phyloP scores from a whole-genome alignment of 495 filamentous ascomycete species.

The Jackrogersella multiformis region DNA sequence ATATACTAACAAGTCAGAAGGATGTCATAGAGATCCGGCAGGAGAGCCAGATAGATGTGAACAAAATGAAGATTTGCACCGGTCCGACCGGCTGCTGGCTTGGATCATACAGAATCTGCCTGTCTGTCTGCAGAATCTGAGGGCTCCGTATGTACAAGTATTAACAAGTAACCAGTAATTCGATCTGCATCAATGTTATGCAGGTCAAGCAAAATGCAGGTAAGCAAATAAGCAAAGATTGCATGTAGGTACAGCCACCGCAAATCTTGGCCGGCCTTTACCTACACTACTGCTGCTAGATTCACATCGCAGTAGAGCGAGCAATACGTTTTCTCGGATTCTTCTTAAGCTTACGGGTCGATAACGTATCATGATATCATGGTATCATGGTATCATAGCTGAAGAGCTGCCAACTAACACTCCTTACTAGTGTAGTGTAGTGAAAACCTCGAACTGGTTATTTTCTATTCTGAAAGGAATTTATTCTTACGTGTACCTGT shows the following conservation, averaged over 20 bases:
- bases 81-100: background rate
- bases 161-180: slow-evolving; percentile 10
- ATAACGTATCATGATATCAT: too few relatives aligned
- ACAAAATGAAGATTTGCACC: slow-evolving; percentile 5
- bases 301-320: too few relatives aligned
- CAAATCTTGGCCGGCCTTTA: slow-evolving; percentile 10
- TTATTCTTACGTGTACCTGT: slow-evolving; percentile 15
- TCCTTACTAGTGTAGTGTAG: too few relatives aligned
- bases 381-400: too few relatives aligned
- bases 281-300: background rate
- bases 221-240: slow-evolving; percentile 27
- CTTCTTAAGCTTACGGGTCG: too few relatives aligned
- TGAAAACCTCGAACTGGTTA: slow-evolving; percentile 13
- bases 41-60: background rate
- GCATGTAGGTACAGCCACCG: slow-evolving; percentile 2
- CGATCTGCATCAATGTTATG: slow-evolving; percentile 22
- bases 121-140: too few relatives aligned
- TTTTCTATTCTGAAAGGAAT: slow-evolving; percentile 10
- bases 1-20: background rate
- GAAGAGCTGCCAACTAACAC: background rate
- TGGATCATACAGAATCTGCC: background rate
- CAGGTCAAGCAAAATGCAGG: slow-evolving; percentile 22
- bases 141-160: background rate
- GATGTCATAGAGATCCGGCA: background rate
- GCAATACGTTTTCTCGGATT: slow-evolving; percentile 2